A percentile compares a stretch with the other conserved stretches of the same genome.
These are phyloP conservation scores for Fusarium xylarioides DNA, from an alignment of 2,329 filamentous ascomycete species.

Conservation along the genomic window DNA sequence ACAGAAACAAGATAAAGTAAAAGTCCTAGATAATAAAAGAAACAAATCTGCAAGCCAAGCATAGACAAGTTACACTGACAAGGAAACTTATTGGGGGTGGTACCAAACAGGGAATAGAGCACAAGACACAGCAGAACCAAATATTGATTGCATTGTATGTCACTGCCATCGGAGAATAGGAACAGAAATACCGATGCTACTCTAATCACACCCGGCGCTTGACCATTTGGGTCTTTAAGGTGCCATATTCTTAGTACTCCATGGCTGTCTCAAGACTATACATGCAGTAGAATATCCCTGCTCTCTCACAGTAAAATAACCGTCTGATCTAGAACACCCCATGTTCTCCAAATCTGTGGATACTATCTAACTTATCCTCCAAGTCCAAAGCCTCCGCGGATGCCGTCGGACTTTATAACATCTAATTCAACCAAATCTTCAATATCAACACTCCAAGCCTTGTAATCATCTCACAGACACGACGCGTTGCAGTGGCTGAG, in stretches of 20 bases:
- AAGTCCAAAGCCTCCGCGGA: background rate
- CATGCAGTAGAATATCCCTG: background rate
- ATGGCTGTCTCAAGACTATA: background rate
- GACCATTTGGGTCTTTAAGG: background rate
- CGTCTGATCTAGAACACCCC: background rate
- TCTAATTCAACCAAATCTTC: background rate
- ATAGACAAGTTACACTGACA: background rate
- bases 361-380: background rate
- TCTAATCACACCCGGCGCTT: background rate
- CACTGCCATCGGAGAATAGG: slow-evolving; percentile 12
- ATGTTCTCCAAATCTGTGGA: background rate
- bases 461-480: no score
- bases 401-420: background rate
- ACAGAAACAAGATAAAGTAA: background rate
- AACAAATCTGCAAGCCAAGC: background rate
- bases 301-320: background rate
- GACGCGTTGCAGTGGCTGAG: background rate
- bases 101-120: slow-evolving; percentile 10
- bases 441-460: background rate
- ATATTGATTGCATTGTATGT: background rate
- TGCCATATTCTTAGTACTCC: background rate
- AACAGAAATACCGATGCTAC: background rate
- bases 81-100: background rate
- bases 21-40: background rate
- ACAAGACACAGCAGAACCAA: slow-evolving; percentile 1